Percentiles rank a stretch among this genome's conserved stretches.
These are phyloP conservation scores for Thraustochytrium striatum DNA, from an alignment of 352 stramenopile species.

Conservation along the genomic window DNA sequence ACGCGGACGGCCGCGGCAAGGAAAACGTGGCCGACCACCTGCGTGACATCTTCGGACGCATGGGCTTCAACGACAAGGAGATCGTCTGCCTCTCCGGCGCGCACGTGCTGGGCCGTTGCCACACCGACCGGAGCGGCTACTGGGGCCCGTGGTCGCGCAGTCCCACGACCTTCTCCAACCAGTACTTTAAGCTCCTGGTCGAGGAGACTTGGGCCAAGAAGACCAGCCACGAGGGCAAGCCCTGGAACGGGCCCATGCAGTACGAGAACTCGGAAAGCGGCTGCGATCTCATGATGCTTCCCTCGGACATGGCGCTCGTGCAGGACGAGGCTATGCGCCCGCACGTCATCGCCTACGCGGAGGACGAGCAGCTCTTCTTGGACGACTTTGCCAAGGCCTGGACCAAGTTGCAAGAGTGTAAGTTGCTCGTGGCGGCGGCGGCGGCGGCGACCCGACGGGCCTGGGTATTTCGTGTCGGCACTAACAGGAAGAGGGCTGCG, in stretches of 20 bases:
- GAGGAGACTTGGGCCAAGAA: slow-evolving; percentile 91
- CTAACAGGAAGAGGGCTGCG: no score
- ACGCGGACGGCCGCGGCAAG: slow-evolving; percentile 69
- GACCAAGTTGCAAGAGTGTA: slow-evolving; percentile 86
- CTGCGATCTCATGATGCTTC: slow-evolving; percentile 95
- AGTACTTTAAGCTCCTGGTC: slow-evolving; percentile 85
- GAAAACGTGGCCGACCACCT: slow-evolving; percentile 76
- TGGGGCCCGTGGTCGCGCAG: slow-evolving; percentile 86
- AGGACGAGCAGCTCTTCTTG: slow-evolving; percentile 95
- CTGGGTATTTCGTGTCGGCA: no score
- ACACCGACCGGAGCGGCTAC: slow-evolving; percentile 77
- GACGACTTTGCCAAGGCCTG: slow-evolving; percentile 93
- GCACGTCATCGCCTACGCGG: slow-evolving; percentile 92
- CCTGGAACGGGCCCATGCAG: slow-evolving; percentile 86
- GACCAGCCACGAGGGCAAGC: slow-evolving; percentile 76
- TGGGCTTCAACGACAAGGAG: slow-evolving; percentile 93
- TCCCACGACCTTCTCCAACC: slow-evolving; percentile 92
- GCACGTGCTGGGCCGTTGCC: slow-evolving; percentile 82
- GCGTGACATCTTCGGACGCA: slow-evolving; percentile 96
- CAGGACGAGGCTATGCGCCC: slow-evolving; percentile 89
- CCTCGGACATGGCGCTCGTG: slow-evolving; percentile 90
- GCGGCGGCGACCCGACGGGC: no score
- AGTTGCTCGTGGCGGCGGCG: no score
- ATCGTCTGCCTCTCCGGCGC: slow-evolving; percentile 91
- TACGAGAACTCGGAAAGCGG: slow-evolving; percentile 82